Percentiles rank a stretch among this genome's conserved stretches.
Evolutionary conservation across 805 yeast genomes (phyloP).

Genomic region (Pichia cabralensis): DNA sequence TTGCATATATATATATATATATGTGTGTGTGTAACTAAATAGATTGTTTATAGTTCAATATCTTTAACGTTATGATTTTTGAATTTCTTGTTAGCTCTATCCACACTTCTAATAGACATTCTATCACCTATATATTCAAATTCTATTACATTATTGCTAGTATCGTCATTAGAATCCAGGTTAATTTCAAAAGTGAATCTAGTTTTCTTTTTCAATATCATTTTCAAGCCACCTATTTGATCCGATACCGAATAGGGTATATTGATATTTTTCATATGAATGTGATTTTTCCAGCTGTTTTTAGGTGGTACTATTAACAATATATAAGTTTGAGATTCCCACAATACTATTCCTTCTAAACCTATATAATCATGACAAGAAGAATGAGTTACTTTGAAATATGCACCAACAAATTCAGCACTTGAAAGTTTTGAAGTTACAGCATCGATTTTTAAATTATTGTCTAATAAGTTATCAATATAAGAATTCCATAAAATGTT

Average conservation of each 20-base stretch:
- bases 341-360: slow-evolving; percentile 61
- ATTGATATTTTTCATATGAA: background rate
- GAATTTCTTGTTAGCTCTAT: slow-evolving; percentile 77
- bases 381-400: slow-evolving; percentile 47
- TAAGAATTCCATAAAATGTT: slow-evolving; percentile 69
- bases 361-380: slow-evolving; percentile 51
- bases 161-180: background rate
- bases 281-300: slow-evolving; percentile 27
- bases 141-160: slow-evolving; percentile 27
- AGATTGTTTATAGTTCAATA: slow-evolving; percentile 13
- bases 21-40: no score
- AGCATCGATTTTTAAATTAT: slow-evolving; percentile 15
- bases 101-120: slow-evolving; percentile 63
- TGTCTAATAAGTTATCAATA: slow-evolving; percentile 42
- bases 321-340: slow-evolving; percentile 74
- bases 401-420: slow-evolving; percentile 79
- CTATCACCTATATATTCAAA: slow-evolving; percentile 75
- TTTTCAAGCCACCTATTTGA: slow-evolving; percentile 50
- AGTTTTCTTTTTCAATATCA: slow-evolving; percentile 60
- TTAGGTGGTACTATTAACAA: slow-evolving; percentile 45
- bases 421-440: slow-evolving; percentile 52
- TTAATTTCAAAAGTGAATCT: slow-evolving; percentile 41
- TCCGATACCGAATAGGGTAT: slow-evolving; percentile 19
- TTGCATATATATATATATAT: no score
- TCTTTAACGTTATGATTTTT: slow-evolving; percentile 58